Evolutionary conservation across 768 basidiomycete genomes (phyloP).

Genomic region (Peribolospora baueri): DNA sequence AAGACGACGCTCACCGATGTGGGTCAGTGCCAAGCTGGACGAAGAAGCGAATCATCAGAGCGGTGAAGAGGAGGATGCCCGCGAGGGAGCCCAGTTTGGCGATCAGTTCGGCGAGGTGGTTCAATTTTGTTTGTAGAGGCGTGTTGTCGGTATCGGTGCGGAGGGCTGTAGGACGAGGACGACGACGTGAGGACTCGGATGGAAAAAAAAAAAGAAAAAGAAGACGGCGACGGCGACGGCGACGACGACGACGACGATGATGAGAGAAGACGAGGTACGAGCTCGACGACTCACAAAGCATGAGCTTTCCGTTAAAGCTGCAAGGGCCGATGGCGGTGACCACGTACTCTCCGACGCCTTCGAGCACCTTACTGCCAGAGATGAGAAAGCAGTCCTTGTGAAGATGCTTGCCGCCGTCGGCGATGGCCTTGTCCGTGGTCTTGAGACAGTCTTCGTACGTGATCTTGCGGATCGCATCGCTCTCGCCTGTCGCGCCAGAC

Average conservation of each 20-base stretch:
- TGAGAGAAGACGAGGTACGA: background rate
- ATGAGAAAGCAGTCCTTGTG: constrained; percentile 82
- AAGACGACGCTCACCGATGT: constrained; percentile 24
- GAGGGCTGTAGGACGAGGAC: constrained; percentile 35
- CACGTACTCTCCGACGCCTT: constrained; percentile 81
- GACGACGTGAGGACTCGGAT: background rate
- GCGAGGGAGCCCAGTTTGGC: constrained; percentile 68
- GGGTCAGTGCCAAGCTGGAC: constrained; percentile 55
- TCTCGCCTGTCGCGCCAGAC: constrained; percentile 87
- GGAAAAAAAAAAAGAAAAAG: constrained; percentile 6
- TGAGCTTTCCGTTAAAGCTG: constrained; percentile 87
- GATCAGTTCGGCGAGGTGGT: constrained; percentile 77
- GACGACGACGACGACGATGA: background rate
- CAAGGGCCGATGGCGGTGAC: constrained; percentile 75
- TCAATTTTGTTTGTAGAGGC: constrained; percentile 80
- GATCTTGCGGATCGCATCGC: constrained; percentile 76
- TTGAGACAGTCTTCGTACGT: constrained; percentile 36
- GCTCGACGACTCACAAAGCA: constrained; percentile 49
- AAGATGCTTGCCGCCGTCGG: constrained; percentile 12
- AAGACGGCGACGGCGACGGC: background rate
- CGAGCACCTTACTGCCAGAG: constrained; percentile 74
- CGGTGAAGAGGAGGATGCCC: constrained; percentile 52
- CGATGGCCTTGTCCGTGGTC: constrained; percentile 11
- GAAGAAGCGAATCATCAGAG: constrained; percentile 84
- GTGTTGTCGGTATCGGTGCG: constrained; percentile 69